These are phyloP conservation scores for Phytopythium litorale DNA, from an alignment of 352 stramenopile genomes.

Conservation along the genomic window DNA sequence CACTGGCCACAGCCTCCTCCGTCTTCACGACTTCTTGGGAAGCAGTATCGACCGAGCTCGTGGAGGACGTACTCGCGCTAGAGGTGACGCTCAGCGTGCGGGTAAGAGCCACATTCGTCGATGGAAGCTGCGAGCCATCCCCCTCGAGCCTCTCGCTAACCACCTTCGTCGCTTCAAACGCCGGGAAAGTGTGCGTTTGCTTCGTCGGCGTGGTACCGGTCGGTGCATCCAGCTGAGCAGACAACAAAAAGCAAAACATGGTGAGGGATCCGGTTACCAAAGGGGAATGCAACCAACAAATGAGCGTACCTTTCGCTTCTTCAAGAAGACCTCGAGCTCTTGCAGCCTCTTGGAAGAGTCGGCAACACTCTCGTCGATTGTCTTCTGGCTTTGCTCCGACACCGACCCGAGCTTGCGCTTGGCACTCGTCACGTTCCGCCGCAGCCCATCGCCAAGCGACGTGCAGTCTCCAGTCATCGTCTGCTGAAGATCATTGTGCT, in stretches of 20 bases:
- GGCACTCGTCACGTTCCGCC: constrained; percentile 21
- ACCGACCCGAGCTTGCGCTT: constrained; percentile 26
- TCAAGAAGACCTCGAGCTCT: constrained; percentile 38
- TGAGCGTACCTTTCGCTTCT: constrained; percentile 41
- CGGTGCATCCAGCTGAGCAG: constrained; percentile 23
- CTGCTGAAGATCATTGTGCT: constrained; percentile 24
- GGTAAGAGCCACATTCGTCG: constrained; percentile 8
- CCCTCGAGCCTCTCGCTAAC: constrained; percentile 3
- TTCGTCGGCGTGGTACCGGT: constrained; percentile 45
- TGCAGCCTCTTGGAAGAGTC: constrained; percentile 29
- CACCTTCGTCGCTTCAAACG: constrained; percentile 38
- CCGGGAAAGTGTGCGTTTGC: constrained; percentile 31
- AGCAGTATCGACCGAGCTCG: constrained; percentile 1
- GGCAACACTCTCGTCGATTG: constrained; percentile 22
- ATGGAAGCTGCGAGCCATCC: background rate
- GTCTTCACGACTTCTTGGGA: constrained; percentile 10
- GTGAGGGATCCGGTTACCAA: background rate
- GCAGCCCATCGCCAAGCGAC: constrained; percentile 24
- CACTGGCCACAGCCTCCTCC: background rate
- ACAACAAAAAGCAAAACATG: background rate
- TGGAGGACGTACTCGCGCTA: constrained; percentile 3
- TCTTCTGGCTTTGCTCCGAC: constrained; percentile 17
- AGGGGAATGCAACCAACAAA: background rate
- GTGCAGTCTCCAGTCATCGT: constrained; percentile 20
- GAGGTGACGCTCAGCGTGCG: background rate